These are phyloP conservation scores for Holtermanniella nyarrowii DNA, from an alignment of 768 basidiomycete species.

Conservation along the genomic window DNA sequence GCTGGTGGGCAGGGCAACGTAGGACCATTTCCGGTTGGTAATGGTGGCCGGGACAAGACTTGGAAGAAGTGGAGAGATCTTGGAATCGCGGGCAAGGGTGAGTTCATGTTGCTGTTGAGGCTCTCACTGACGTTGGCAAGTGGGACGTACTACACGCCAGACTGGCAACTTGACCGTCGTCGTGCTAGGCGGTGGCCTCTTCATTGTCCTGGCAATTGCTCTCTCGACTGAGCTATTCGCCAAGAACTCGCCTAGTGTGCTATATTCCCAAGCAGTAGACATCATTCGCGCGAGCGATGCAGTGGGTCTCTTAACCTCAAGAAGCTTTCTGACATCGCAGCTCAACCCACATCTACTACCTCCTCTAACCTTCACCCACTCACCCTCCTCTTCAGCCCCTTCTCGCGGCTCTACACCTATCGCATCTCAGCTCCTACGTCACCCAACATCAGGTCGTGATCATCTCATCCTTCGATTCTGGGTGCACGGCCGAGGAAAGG, in stretches of 20 bases:
- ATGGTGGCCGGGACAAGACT: constrained; percentile 32
- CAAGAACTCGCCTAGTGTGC: constrained; percentile 36
- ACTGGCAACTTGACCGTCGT: constrained; percentile 39
- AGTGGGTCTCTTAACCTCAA: constrained; percentile 15
- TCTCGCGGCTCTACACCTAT: constrained; percentile 31
- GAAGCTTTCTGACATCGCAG: constrained; percentile 12
- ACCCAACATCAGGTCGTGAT: constrained; percentile 33
- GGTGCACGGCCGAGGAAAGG: constrained; percentile 35
- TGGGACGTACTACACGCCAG: constrained; percentile 33
- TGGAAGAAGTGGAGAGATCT: constrained; percentile 38
- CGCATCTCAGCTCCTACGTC: constrained; percentile 24
- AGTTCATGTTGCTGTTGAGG: neutral
- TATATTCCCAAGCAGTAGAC: constrained; percentile 38
- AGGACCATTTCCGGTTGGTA: constrained; percentile 38
- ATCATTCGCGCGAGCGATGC: constrained; percentile 34
- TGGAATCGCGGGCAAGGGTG: constrained; percentile 36
- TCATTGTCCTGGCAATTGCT: constrained; percentile 34
- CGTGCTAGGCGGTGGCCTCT: constrained; percentile 32
- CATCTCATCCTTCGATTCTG: constrained; percentile 40
- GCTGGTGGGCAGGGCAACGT: constrained; percentile 13
- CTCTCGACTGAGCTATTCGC: constrained; percentile 39
- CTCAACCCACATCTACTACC: constrained; percentile 37
- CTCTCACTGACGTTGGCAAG: constrained; percentile 6
- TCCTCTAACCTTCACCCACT: constrained; percentile 39
- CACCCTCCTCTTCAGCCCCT: constrained; percentile 29